A percentile compares a stretch with the other conserved stretches of the same genome.
phyloP scores from a whole-genome alignment of 2,329 filamentous ascomycete genomes.

The Byssothecium circinans region DNA sequence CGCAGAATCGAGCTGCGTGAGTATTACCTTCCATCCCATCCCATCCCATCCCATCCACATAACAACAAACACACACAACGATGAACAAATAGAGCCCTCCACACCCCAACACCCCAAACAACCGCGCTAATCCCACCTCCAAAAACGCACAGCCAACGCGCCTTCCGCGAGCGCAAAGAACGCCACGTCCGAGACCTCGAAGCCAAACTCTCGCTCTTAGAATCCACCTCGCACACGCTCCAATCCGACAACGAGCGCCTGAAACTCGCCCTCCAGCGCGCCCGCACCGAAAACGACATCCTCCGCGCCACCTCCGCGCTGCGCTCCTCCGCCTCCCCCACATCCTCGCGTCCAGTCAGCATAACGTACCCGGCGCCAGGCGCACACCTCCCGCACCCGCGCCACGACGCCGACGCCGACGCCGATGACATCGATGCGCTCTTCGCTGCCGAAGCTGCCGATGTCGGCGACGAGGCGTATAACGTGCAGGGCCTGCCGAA shows the following conservation, averaged over 20 bases:
- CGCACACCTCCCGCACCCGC: constrained; percentile 15
- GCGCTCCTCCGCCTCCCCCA: constrained; percentile 34
- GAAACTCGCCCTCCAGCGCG: constrained; percentile 79
- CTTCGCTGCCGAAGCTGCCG: constrained; percentile 8
- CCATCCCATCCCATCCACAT: too few species aligned
- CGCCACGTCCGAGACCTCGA: constrained; percentile 92
- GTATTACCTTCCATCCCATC: constrained; percentile 31
- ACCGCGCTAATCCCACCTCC: not conserved
- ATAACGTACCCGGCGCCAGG: constrained; percentile 45
- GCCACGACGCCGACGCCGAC: too few species aligned
- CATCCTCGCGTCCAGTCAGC: constrained; percentile 45
- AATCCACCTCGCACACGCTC: constrained; percentile 71
- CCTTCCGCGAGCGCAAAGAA: constrained; percentile 95
- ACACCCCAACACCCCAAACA: too few species aligned
- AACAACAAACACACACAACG: too few species aligned
- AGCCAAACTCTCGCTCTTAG: constrained; percentile 75
- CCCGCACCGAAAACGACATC: constrained; percentile 90
- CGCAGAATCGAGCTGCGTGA: constrained; percentile 73
- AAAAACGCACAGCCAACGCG: constrained; percentile 87
- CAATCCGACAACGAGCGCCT: constrained; percentile 84
- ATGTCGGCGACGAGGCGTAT: constrained; percentile 27
- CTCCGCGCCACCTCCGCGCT: constrained; percentile 76
- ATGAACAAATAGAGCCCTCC: too few species aligned
- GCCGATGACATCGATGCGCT: too few species aligned
- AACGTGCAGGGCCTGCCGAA: constrained; percentile 33